A percentile compares a stretch with the other conserved stretches of the same genome.
Evolutionary conservation across 768 basidiomycete species (phyloP).

Genomic region (Phylloporus sp.): DNA sequence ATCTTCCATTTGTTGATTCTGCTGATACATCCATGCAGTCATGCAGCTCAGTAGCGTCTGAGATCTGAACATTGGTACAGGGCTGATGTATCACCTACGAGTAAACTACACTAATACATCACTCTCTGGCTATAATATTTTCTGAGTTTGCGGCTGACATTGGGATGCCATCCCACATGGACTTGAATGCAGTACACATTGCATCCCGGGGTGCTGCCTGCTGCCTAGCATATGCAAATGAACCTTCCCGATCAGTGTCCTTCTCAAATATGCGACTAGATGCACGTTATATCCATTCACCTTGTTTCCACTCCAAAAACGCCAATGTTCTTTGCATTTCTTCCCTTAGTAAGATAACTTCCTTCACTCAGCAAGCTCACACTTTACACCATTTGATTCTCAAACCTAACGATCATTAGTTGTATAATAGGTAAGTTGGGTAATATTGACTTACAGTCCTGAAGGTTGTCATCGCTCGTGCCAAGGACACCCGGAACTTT

Average conservation of each 20-base stretch:
- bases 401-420: no score
- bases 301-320: background rate
- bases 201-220: no score
- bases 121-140: no score
- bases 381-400: background rate
- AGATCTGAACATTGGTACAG: no score
- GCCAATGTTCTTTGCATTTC: background rate
- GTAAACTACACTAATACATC: background rate
- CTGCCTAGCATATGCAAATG: no score
- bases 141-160: no score
- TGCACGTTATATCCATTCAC: background rate
- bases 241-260: background rate
- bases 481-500: background rate
- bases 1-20: no score
- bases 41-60: no score
- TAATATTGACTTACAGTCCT: background rate
- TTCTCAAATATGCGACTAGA: background rate
- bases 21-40: no score
- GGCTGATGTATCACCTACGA: no score
- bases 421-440: no score
- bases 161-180: background rate
- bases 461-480: background rate
- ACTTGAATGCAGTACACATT: no score
- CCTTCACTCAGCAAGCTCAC: constrained; percentile 5
- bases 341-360: background rate